Evolutionary conservation across 176 grass and related monocot genomes (phyloP).

Genomic region (Rhynchospora pubera): DNA sequence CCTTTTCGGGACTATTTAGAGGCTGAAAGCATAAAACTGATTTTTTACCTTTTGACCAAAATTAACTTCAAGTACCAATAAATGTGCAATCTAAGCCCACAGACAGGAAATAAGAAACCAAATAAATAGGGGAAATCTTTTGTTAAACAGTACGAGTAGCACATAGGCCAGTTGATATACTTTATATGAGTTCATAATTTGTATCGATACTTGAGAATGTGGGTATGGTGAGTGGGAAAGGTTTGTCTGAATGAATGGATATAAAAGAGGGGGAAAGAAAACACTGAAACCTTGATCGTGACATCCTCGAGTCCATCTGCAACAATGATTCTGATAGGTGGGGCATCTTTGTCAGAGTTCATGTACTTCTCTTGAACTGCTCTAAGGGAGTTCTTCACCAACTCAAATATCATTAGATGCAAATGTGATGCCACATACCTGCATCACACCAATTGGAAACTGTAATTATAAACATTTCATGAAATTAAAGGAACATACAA

Average conservation of each 20-base stretch:
- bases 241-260: neutral
- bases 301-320: conserved; percentile 93
- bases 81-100: neutral
- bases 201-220: neutral
- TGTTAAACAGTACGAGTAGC: neutral
- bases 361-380: conserved; percentile 84
- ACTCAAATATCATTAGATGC: conserved; percentile 90
- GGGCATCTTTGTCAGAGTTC: conserved; percentile 71
- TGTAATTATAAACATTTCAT: neutral
- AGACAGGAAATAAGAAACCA: neutral
- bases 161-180: neutral
- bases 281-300: conserved; percentile 69
- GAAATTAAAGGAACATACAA: neutral
- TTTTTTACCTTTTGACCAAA: neutral
- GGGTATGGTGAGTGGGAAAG: neutral
- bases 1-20: no score
- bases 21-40: neutral
- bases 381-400: conserved; percentile 95
- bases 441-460: conserved; percentile 18
- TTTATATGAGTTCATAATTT: neutral
- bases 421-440: conserved; percentile 79
- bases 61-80: neutral
- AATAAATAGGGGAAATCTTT: neutral
- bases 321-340: conserved; percentile 87
- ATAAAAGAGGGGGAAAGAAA: neutral